phyloP scores from a whole-genome alignment of 2,329 filamentous ascomycete species.

The Verticillium zaregamsianum region DNA sequence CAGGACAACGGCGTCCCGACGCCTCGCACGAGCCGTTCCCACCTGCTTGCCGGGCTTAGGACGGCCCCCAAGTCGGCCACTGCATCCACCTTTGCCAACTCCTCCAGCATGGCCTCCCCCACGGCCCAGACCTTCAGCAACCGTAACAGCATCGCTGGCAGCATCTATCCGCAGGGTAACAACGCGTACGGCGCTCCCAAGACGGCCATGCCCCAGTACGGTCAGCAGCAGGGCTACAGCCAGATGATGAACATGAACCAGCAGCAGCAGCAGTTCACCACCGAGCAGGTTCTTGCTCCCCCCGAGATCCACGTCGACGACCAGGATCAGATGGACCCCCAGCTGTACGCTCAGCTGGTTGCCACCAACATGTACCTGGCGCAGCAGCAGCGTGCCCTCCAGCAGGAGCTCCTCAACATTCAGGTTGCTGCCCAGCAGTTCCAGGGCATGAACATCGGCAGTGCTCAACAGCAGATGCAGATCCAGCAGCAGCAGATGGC shows the following conservation, averaged over 20 bases:
- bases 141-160: slow-evolving; percentile 39
- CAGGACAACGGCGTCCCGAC: slow-evolving; percentile 69
- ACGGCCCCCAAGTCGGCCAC: slow-evolving; percentile 85
- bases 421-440: slow-evolving; percentile 82
- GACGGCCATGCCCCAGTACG: slow-evolving; percentile 51
- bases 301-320: slow-evolving; percentile 73
- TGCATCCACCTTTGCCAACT: slow-evolving; percentile 67
- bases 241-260: slow-evolving; percentile 6
- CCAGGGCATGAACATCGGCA: slow-evolving; percentile 68
- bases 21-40: slow-evolving; percentile 89
- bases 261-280: slow-evolving; percentile 52
- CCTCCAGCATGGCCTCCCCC: slow-evolving; percentile 46
- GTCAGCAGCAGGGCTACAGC: slow-evolving; percentile 21
- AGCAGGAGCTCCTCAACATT: slow-evolving; percentile 84
- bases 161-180: slow-evolving; percentile 39
- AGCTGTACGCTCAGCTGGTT: slow-evolving; percentile 81
- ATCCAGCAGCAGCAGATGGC: slow-evolving; percentile 40
- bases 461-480: slow-evolving; percentile 38
- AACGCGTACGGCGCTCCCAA: slow-evolving; percentile 46
- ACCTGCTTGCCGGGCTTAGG: slow-evolving; percentile 86
- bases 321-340: slow-evolving; percentile 76
- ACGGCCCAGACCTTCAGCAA: slow-evolving; percentile 35
- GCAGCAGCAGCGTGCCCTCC: slow-evolving; percentile 89
- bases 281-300: slow-evolving; percentile 86
- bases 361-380: slow-evolving; percentile 89